Conservation (phyloP, 169 alveolate genomes). For the Plasmodium gonderi region DNA sequence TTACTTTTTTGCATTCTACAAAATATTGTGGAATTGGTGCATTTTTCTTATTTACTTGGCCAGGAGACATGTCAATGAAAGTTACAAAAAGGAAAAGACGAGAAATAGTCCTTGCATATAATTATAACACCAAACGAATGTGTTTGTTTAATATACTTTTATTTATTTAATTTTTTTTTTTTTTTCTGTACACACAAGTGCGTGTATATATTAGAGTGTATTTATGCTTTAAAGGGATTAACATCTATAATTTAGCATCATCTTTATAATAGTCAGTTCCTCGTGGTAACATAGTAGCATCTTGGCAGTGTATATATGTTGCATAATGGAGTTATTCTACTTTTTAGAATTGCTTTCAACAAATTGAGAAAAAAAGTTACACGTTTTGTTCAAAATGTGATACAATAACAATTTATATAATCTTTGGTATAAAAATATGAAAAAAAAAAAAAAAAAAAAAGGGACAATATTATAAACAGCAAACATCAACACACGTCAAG, state of each 20-base stretch:
- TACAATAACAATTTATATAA: not conserved
- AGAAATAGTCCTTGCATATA: not conserved
- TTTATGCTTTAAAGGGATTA: not conserved
- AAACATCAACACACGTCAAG: slow-evolving; percentile 11
- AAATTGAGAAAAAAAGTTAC: not conserved
- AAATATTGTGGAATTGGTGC: slow-evolving; percentile 29
- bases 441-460: not conserved
- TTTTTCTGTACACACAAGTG: not conserved
- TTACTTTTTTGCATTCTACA: slow-evolving; percentile 55
- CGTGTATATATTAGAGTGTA: not conserved
- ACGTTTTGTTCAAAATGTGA: not conserved
- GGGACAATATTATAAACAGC: not conserved
- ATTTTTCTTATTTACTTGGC: slow-evolving; percentile 73
- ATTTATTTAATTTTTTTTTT: not conserved
- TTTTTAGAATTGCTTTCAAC: not conserved
- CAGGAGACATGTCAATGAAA: slow-evolving; percentile 73
- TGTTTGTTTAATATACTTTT: not conserved
- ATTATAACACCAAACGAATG: not conserved
- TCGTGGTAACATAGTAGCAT: not conserved
- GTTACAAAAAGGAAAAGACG: slow-evolving; percentile 7
- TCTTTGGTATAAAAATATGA: not conserved
- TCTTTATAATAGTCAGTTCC: not conserved
- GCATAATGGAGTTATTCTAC: not conserved
- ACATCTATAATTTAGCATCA: not conserved
- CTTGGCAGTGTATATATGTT: too few relatives aligned